Evolutionary conservation across 1,284 basidiomycete genomes (phyloP).

Genomic region (Lignosus rhinocerotis): DNA sequence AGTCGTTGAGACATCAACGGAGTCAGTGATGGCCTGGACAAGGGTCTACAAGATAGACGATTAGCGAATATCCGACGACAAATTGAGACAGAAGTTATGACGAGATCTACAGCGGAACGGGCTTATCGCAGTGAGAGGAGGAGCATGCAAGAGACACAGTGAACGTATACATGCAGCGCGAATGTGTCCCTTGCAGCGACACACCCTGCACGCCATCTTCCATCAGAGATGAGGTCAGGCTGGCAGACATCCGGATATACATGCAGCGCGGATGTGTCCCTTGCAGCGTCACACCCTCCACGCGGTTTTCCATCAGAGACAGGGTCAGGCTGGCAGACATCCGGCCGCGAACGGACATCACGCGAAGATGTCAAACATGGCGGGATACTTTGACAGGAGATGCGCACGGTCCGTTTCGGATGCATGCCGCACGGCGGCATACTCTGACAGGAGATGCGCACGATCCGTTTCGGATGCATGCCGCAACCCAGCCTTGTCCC

Average conservation of each 20-base stretch:
- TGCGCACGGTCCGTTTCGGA: background rate
- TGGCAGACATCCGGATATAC: background rate
- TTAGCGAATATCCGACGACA: background rate
- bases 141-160: too few species aligned
- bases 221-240: background rate
- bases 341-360: background rate
- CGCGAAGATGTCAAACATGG: background rate
- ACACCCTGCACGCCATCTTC: too few species aligned
- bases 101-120: background rate
- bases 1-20: constrained; percentile 62
- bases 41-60: constrained; percentile 45
- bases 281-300: too few species aligned
- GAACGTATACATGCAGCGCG: too few species aligned
- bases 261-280: too few species aligned
- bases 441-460: too few species aligned
- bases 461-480: too few species aligned
- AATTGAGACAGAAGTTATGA: background rate
- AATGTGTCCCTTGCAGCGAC: too few species aligned
- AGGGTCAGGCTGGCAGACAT: background rate
- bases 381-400: background rate
- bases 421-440: background rate
- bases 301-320: too few species aligned
- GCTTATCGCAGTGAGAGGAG: too few species aligned
- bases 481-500: too few species aligned
- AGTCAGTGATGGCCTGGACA: constrained; percentile 62